Evolutionary conservation across 73 alveolate genomes (phyloP).

Genomic region (Blepharisma japonicum): DNA sequence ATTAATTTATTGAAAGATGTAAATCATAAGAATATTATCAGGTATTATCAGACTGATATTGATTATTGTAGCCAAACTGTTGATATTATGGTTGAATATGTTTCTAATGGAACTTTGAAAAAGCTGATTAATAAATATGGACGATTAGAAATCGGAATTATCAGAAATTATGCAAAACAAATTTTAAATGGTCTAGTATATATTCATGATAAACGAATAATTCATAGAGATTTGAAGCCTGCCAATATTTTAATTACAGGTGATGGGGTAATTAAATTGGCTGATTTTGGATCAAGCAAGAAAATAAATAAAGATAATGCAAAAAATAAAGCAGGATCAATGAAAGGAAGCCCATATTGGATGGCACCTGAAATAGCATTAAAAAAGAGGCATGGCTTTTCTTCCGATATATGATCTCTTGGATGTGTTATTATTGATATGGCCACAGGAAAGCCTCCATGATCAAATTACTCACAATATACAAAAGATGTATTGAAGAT

Average conservation of each 20-base stretch:
- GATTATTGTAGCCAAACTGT: conserved; percentile 33
- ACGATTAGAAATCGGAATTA: conserved; percentile 52
- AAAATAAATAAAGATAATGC: no score
- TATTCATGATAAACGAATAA: conserved; percentile 71
- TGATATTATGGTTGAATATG: conserved; percentile 73
- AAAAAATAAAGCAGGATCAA: no score
- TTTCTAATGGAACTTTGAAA: conserved; percentile 67
- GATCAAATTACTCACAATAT: no score
- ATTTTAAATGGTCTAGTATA: conserved; percentile 82
- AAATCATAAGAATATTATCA: conserved; percentile 69
- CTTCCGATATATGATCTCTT: no score
- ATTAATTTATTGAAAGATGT: conserved; percentile 41
- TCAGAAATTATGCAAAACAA: conserved; percentile 67
- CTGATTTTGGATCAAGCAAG: no score
- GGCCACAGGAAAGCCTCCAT: no score
- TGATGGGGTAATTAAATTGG: conserved; percentile 66
- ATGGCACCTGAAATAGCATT: no score
- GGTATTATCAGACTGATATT: conserved; percentile 59
- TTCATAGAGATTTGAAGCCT: conserved; percentile 87
- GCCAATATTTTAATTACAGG: conserved; percentile 75
- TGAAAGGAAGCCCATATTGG: no score
- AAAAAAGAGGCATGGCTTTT: no score
- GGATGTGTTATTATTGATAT: no score
- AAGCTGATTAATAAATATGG: conserved; percentile 48
- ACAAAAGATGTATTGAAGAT: no score